A percentile compares a stretch with the other conserved stretches of the same genome.
Evolutionary conservation across 805 yeast species (phyloP).

Genomic region (Kodamaea hsintzibuensis): DNA sequence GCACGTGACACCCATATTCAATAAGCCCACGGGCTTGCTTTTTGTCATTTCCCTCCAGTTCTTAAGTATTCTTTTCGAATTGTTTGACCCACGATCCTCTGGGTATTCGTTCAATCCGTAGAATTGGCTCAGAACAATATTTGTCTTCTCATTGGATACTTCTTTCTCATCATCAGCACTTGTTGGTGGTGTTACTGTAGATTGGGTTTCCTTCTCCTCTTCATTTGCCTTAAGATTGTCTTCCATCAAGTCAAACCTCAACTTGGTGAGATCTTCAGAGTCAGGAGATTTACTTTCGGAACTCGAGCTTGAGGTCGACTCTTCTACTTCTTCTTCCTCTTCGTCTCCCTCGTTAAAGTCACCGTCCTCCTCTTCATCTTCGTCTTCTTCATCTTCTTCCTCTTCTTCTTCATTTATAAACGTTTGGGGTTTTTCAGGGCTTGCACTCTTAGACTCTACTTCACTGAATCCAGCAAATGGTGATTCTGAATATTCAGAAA

Average conservation of each 20-base stretch:
- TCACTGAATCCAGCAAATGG: slow-evolving; percentile 15
- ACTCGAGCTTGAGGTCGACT: not conserved
- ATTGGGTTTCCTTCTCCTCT: slow-evolving; percentile 14
- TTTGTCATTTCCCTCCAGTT: slow-evolving; percentile 63
- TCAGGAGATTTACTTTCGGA: not conserved
- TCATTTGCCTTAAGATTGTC: not conserved
- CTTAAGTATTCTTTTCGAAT: slow-evolving; percentile 59
- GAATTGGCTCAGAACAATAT: not conserved
- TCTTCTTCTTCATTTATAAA: slow-evolving; percentile 1
- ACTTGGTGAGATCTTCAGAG: slow-evolving; percentile 14
- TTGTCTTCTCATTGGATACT: not conserved
- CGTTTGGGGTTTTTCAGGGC: slow-evolving; percentile 2
- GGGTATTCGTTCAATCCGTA: slow-evolving; percentile 58
- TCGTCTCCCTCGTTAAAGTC: slow-evolving; percentile 24
- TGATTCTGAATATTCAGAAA: slow-evolving; percentile 6
- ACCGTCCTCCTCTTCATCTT: slow-evolving; percentile 11
- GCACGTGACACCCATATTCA: slow-evolving; percentile 94
- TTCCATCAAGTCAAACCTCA: slow-evolving; percentile 16
- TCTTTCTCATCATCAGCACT: slow-evolving; percentile 6
- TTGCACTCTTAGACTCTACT: slow-evolving; percentile 5
- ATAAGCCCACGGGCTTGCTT: slow-evolving; percentile 69
- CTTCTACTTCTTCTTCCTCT: slow-evolving; percentile 20
- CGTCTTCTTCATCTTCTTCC: slow-evolving; percentile 9
- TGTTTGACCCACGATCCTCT: slow-evolving; percentile 65
- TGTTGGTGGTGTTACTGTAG: slow-evolving; percentile 9